Evolutionary conservation across 2,329 filamentous ascomycete genomes (phyloP).

Genomic region (Biscogniauxia marginata): DNA sequence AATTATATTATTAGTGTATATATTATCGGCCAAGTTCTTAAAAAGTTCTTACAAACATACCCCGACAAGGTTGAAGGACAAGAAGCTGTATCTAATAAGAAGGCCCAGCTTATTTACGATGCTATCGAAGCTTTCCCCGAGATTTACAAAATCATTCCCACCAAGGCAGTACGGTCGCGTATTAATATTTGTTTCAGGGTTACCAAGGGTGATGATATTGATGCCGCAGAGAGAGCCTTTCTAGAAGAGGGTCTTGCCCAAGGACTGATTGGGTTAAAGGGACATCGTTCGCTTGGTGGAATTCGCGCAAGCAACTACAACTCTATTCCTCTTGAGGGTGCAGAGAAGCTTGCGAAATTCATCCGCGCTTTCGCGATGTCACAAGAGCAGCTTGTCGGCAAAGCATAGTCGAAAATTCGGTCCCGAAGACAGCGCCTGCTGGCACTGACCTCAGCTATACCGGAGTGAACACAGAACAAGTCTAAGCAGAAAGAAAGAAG

Average conservation of each 20-base stretch:
- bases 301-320: no score
- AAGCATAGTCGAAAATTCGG: no score
- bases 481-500: no score
- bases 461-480: no score
- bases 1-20: constrained; percentile 61
- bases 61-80: constrained; percentile 73
- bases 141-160: constrained; percentile 73
- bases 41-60: constrained; percentile 65
- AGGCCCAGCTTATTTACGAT: constrained; percentile 74
- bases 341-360: no score
- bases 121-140: constrained; percentile 71
- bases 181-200: constrained; percentile 97
- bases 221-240: constrained; percentile 76
- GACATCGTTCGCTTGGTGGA: constrained; percentile 84
- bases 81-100: constrained; percentile 68
- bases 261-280: constrained; percentile 79
- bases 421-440: no score
- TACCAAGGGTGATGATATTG: constrained; percentile 55
- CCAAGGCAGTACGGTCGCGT: constrained; percentile 71
- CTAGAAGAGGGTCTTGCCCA: constrained; percentile 66
- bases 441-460: no score
- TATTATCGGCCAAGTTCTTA: constrained; percentile 85
- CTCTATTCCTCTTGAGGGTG: no score
- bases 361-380: no score
- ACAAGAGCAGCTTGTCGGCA: no score